Conservation (phyloP, 352 stramenopile genomes). For the Pythium sp. region DNA sequence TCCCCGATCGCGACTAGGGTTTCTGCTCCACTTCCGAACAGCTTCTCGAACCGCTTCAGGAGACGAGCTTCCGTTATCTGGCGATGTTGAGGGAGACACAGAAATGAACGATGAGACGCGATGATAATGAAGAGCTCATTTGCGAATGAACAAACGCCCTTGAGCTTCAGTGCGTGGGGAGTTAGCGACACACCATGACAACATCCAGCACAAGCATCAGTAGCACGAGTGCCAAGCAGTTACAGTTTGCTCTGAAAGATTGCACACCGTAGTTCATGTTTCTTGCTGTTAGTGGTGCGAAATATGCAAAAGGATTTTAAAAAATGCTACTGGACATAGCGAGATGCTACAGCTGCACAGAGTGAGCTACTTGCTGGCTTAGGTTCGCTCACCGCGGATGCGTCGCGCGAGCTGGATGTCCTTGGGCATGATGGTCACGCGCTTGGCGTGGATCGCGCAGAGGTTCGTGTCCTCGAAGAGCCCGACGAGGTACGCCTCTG, state of each 20-base stretch:
- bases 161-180: neutral
- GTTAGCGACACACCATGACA: neutral
- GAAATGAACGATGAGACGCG: neutral
- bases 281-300: neutral
- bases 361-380: conserved; percentile 17
- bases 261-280: neutral
- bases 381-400: conserved; percentile 91
- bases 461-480: conserved; percentile 96
- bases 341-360: no score
- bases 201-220: neutral
- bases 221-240: neutral
- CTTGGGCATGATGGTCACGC: conserved; percentile 97
- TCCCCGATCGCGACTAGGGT: no score
- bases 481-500: conserved; percentile 92
- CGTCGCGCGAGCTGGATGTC: conserved; percentile 94
- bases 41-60: no score
- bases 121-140: neutral
- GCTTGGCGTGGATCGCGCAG: conserved; percentile 95
- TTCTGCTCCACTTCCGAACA: no score
- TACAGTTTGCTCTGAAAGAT: neutral
- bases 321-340: neutral
- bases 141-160: neutral
- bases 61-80: no score
- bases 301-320: neutral
- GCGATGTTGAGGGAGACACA: no score